Conservation (phyloP, 2,329 filamentous ascomycete species). For the Lecanosticta acicola region DNA sequence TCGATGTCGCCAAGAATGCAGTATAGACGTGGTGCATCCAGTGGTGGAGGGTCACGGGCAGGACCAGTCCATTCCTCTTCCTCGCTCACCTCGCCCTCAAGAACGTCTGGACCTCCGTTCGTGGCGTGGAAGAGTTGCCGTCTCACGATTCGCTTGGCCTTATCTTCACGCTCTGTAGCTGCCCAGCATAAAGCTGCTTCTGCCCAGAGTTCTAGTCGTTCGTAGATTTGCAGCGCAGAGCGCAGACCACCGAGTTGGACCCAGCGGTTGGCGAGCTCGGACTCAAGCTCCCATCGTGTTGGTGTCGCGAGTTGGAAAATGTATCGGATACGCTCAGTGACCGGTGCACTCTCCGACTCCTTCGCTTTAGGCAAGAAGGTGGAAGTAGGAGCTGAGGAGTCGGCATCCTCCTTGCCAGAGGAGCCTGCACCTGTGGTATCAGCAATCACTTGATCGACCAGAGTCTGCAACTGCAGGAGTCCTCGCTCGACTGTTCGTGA, state of each 20-base stretch:
- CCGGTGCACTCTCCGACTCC: conserved; percentile 69
- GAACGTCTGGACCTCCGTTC: conserved; percentile 34
- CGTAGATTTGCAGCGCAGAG: conserved; percentile 92
- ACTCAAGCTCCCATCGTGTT: conserved; percentile 87
- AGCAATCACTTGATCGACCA: conserved; percentile 90
- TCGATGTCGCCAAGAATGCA: conserved; percentile 93
- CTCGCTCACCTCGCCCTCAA: conserved; percentile 32
- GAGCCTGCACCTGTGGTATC: conserved; percentile 53
- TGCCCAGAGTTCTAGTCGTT: conserved; percentile 86
- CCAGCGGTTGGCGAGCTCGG: conserved; percentile 91
- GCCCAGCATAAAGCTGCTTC: conserved; percentile 90
- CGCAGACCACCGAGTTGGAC: conserved; percentile 77
- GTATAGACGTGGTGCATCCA: conserved; percentile 80
- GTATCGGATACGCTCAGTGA: conserved; percentile 70
- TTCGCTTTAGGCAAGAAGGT: conserved; percentile 78
- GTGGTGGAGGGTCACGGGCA: conserved; percentile 63
- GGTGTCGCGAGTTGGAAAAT: conserved; percentile 79
- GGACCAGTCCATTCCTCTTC: conserved; percentile 58
- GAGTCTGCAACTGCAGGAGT: conserved; percentile 84
- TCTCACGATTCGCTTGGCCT: conserved; percentile 70
- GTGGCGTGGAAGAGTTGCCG: conserved; percentile 71
- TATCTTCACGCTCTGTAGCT: conserved; percentile 71
- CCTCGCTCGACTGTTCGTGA: conserved; percentile 84
- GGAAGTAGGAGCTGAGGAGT: conserved; percentile 47
- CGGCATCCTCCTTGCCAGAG: conserved; percentile 22